Evolutionary conservation across 495 filamentous ascomycete species (phyloP), one percentile per base, ranked within the genome.

Genomic region (Tuber brumale): DNA sequence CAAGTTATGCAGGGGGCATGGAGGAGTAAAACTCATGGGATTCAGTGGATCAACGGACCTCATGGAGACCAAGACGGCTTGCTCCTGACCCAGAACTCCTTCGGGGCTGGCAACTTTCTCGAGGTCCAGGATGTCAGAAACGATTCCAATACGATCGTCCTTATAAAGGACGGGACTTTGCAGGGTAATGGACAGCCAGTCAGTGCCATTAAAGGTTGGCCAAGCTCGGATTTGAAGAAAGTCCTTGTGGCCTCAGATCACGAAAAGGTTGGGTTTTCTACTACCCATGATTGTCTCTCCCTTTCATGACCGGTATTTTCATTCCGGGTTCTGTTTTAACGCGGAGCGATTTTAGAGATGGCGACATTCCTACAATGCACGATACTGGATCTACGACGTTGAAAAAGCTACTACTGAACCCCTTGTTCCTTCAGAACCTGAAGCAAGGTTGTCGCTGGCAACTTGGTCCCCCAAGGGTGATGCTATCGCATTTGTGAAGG

Each of bases 361-460:
- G 94, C 88, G 95, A 78, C 91, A 97, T 84, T 97, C 94, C 0
- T 94, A 87, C 78, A 92, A 88, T 70, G 95, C 90, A 0, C 85
- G 87, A 21, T 99, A 97, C 84, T 99, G 93, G 93, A 91, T 99
- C 72, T 94, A 97, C 76, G 93, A 99, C 83, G 95, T 98, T 46
- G 89, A 88, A 35, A 92, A 89, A 3, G 94, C 97, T 82, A 89
- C 85, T 10, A 93, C 87, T 1, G 87, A 96, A 81, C 90, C 95
- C 1, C 83, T 99, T 76, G 90, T 97, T 77, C 92, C 92, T 6
- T 84, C 84, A 10, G 86, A 92, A 42, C 87, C 88, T 14, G 83
- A 89, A n/a, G 90, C 85, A 31, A 89, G 90, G 51, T 86, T 97
- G 18, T 93, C 97, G 83, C 87, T 98, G 75, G 96, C 95, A 23